These are phyloP conservation scores for Scedosporium minutisporum DNA, from an alignment of 2,329 filamentous ascomycete species.

Conservation along the genomic window DNA sequence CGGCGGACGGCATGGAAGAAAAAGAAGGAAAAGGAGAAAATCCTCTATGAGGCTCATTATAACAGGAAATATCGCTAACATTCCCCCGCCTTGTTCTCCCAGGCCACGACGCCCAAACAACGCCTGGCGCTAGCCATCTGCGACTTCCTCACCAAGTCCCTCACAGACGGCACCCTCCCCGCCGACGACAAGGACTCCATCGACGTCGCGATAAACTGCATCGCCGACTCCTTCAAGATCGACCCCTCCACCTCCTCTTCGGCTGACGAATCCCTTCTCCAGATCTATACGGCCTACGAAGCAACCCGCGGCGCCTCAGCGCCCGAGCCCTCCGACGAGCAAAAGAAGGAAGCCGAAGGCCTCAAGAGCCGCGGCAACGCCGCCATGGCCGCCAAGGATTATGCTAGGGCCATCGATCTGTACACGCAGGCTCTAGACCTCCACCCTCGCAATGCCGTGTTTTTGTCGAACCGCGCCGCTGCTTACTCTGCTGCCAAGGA, in stretches of 20 bases:
- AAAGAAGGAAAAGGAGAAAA: background rate
- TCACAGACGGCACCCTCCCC: conserved; percentile 79
- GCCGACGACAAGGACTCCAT: conserved; percentile 87
- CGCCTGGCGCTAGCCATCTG: conserved; percentile 94
- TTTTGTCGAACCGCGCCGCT: conserved; percentile 93
- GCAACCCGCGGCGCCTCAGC: conserved; percentile 48
- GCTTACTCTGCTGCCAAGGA: conserved; percentile 79
- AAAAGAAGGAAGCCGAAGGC: conserved; percentile 73
- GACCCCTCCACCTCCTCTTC: conserved; percentile 69
- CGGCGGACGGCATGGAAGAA: too few relatives aligned
- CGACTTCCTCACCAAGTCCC: conserved; percentile 80
- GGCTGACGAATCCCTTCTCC: conserved; percentile 67
- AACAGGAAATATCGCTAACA: background rate
- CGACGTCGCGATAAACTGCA: conserved; percentile 90
- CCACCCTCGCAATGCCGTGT: conserved; percentile 82
- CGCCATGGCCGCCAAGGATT: conserved; percentile 92
- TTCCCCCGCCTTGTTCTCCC: background rate
- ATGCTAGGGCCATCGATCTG: conserved; percentile 67
- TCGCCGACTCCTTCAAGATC: conserved; percentile 90
- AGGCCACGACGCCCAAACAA: conserved; percentile 48
- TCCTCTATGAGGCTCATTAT: background rate
- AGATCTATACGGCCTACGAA: conserved; percentile 94
- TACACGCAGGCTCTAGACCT: conserved; percentile 82
- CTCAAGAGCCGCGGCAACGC: conserved; percentile 89
- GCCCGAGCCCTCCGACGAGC: conserved; percentile 36